Percentiles rank a stretch among this genome's conserved stretches.
These are phyloP conservation scores for Acorus gramineus DNA, from an alignment of 106 monocot species.

Conservation along the genomic window DNA sequence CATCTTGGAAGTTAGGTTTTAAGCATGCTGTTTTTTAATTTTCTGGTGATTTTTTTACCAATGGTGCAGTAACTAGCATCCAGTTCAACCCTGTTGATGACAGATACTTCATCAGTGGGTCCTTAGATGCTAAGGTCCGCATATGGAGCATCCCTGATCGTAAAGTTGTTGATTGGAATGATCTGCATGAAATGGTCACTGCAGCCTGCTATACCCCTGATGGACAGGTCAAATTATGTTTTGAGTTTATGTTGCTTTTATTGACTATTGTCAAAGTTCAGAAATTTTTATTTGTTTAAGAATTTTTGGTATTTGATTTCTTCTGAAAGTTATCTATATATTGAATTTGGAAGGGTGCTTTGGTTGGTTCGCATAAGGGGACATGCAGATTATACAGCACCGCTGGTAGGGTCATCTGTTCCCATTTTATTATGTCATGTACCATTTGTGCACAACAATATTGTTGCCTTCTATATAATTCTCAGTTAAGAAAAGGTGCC, in stretches of 20 bases:
- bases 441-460: not conserved
- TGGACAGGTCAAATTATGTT: slow-evolving; percentile 55
- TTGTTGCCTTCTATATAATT: not conserved
- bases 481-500: no score
- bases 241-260: not conserved
- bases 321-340: slow-evolving; percentile 10
- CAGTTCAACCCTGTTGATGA: slow-evolving; percentile 97
- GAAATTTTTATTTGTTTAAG: not conserved
- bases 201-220: slow-evolving; percentile 95
- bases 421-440: not conserved
- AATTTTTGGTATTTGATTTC: not conserved
- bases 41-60: not conserved
- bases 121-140: slow-evolving; percentile 85
- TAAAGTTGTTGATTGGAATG: slow-evolving; percentile 92
- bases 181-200: slow-evolving; percentile 95
- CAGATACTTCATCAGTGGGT: slow-evolving; percentile 91
- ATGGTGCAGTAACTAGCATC: slow-evolving; percentile 86
- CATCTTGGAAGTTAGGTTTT: not conserved
- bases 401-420: slow-evolving; percentile 27
- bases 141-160: slow-evolving; percentile 86
- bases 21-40: not conserved
- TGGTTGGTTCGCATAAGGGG: slow-evolving; percentile 65
- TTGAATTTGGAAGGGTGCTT: slow-evolving; percentile 41
- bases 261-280: not conserved
- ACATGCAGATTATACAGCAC: slow-evolving; percentile 55